Conservation (phyloP, 352 stramenopile species). For the Phytophthora nicotianae region DNA sequence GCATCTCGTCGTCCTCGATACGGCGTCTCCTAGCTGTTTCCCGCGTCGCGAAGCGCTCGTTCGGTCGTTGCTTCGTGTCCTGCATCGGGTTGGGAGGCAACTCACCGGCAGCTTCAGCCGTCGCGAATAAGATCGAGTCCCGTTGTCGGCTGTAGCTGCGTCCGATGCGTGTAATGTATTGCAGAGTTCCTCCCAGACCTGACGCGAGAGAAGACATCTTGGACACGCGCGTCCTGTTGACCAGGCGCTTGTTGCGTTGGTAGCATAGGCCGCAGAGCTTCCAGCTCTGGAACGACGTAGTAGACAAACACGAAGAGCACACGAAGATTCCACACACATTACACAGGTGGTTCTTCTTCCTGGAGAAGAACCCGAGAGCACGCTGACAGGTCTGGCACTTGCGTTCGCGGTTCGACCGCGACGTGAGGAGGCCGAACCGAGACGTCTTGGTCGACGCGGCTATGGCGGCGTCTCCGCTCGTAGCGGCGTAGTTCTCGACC, state of each 20-base stretch:
- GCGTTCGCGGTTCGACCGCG: conserved; percentile 45
- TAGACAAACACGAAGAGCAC: conserved; percentile 60
- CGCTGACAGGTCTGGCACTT: conserved; percentile 74
- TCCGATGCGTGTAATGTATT: conserved; percentile 42
- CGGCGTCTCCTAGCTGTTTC: conserved; percentile 25
- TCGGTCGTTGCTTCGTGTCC: conserved; percentile 35
- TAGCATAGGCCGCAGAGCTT: conserved; percentile 68
- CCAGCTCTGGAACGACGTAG: conserved; percentile 70
- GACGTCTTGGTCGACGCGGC: conserved; percentile 34
- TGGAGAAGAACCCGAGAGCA: conserved; percentile 59
- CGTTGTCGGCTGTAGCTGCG: conserved; percentile 45
- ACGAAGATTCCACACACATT: conserved; percentile 69
- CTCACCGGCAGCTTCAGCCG: conserved; percentile 36
- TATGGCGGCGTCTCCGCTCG: conserved; percentile 36
- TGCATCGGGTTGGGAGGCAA: conserved; percentile 34
- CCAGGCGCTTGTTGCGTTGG: conserved; percentile 62
- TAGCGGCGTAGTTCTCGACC: conserved; percentile 51
- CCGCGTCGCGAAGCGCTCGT: conserved; percentile 15
- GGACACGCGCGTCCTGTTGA: conserved; percentile 59
- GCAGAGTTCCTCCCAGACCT: conserved; percentile 36
- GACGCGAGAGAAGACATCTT: conserved; percentile 53
- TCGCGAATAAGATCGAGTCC: conserved; percentile 47
- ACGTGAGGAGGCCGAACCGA: conserved; percentile 34
- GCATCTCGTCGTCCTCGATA: conserved; percentile 35
- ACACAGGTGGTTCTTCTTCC: conserved; percentile 68